A percentile compares a stretch with the other conserved stretches of the same genome.
Conservation (phyloP, 805 yeast genomes). For the Saturnispora saitoi region DNA sequence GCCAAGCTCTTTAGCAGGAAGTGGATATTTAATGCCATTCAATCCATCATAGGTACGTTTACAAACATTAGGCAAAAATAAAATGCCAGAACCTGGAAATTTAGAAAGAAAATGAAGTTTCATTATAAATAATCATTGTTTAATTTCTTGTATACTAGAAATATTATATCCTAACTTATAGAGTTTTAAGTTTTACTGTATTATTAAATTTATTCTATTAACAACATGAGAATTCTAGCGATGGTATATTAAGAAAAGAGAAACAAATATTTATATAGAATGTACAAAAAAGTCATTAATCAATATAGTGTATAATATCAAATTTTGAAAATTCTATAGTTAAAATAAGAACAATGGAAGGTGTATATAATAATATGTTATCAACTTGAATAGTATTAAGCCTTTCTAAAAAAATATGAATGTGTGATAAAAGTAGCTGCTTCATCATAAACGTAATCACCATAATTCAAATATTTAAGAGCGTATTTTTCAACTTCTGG, state of each 20-base stretch:
- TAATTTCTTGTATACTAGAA: background rate
- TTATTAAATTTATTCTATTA: too few species aligned
- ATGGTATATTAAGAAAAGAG: too few species aligned
- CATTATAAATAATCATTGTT: background rate
- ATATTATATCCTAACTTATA: too few species aligned
- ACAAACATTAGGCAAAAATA: background rate
- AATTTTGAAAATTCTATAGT: background rate
- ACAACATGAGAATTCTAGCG: too few species aligned
- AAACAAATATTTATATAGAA: too few species aligned
- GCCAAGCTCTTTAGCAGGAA: conserved; percentile 11
- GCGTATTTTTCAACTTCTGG: conserved; percentile 43
- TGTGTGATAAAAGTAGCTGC: conserved; percentile 60
- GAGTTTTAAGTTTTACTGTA: background rate
- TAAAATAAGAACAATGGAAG: background rate
- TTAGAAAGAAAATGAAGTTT: too few species aligned
- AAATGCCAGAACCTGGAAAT: background rate
- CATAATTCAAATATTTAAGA: conserved; percentile 64
- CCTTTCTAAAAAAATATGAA: conserved; percentile 51
- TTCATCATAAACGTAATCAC: conserved; percentile 77
- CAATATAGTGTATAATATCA: too few species aligned
- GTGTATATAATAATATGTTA: background rate
- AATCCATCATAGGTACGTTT: conserved; percentile 22
- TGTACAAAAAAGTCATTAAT: too few species aligned
- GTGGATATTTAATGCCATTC: conserved; percentile 26
- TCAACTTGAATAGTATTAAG: background rate